These are phyloP conservation scores for Marasmius oreades DNA, from an alignment of 1,284 basidiomycete species.

Conservation along the genomic window DNA sequence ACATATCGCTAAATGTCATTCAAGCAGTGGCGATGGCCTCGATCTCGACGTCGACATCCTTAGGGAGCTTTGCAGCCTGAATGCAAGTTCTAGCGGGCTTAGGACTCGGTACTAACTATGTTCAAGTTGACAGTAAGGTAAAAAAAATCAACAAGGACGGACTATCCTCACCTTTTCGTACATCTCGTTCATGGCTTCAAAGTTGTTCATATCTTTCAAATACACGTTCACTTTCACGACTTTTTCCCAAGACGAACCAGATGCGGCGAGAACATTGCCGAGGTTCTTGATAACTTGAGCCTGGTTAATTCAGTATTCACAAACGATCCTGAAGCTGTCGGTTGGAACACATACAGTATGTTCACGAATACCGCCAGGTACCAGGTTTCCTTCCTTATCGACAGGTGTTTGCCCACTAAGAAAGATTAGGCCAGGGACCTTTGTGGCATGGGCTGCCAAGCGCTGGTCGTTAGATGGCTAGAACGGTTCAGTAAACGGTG, in stretches of 20 bases:
- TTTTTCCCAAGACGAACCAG: constrained; percentile 56
- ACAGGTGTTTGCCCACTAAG: constrained; percentile 56
- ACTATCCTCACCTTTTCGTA: constrained; percentile 41
- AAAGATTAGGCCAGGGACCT: constrained; percentile 54
- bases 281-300: constrained; percentile 55
- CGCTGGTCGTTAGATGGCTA: not conserved
- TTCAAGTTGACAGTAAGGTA: not conserved
- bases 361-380: constrained; percentile 51
- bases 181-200: constrained; percentile 51
- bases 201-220: constrained; percentile 56
- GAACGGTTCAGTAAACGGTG: not conserved
- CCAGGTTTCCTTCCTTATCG: constrained; percentile 41
- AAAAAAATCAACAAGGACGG: not conserved
- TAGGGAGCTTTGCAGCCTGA: constrained; percentile 73
- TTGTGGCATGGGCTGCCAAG: constrained; percentile 48
- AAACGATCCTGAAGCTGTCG: not conserved
- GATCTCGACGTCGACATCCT: constrained; percentile 77
- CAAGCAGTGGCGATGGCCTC: constrained; percentile 57
- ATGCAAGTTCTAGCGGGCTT: constrained; percentile 82
- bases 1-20: not conserved
- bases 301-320: constrained; percentile 25
- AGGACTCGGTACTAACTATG: constrained; percentile 49
- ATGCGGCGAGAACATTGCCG: constrained; percentile 44
- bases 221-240: constrained; percentile 58
- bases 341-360: constrained; percentile 43